A percentile compares a stretch with the other conserved stretches of the same genome.
Evolutionary conservation across 2,329 filamentous ascomycete species (phyloP).

Genomic region (Sclerotinia glacialis): DNA sequence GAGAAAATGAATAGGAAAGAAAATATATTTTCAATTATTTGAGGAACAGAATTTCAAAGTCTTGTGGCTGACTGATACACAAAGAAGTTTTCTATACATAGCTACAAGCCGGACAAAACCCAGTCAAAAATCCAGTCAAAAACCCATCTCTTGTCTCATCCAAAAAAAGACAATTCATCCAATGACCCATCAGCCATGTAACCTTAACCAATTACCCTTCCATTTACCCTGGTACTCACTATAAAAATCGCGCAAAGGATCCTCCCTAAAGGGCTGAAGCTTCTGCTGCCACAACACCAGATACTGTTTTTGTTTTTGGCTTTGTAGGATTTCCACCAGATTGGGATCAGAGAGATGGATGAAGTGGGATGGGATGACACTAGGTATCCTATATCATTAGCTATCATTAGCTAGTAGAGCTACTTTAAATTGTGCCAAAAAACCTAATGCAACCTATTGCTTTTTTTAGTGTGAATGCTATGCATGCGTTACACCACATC

Average conservation of each 20-base stretch:
- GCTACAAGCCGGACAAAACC: constrained; percentile 3
- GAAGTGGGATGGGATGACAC: background rate
- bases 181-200: constrained; percentile 6
- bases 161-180: background rate
- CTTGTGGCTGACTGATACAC: background rate
- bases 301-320: background rate
- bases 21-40: background rate
- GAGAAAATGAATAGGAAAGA: background rate
- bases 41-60: background rate
- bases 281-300: too few species aligned
- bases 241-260: constrained; percentile 7
- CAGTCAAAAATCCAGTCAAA: background rate
- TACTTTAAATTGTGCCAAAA: background rate
- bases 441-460: background rate
- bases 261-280: constrained; percentile 12
- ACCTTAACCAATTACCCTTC: background rate
- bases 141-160: background rate
- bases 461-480: too few species aligned
- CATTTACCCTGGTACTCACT: background rate
- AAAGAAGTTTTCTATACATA: background rate
- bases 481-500: background rate
- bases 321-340: constrained; percentile 1
- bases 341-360: background rate
- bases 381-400: background rate
- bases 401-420: background rate